These are phyloP conservation scores for Pleurotus giganteus DNA, from an alignment of 768 basidiomycete species.

Conservation along the genomic window DNA sequence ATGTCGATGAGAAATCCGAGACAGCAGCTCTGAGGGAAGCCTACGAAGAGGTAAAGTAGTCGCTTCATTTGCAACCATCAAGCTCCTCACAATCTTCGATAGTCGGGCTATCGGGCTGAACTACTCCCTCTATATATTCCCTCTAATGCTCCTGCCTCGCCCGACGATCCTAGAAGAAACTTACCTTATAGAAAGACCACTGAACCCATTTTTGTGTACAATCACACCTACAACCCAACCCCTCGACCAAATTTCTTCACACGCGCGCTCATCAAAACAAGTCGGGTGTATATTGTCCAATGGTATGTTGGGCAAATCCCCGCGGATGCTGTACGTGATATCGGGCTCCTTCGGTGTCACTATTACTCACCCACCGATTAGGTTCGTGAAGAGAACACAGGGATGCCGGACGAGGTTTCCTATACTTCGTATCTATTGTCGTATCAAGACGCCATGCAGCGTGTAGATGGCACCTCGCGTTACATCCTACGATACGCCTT, in stretches of 20 bases:
- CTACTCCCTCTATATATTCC: slow-evolving; percentile 46
- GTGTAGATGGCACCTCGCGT: background rate
- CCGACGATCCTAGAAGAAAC: slow-evolving; percentile 13
- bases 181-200: slow-evolving; percentile 19
- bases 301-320: slow-evolving; percentile 58
- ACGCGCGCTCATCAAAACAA: slow-evolving; percentile 24
- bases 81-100: background rate
- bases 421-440: slow-evolving; percentile 43
- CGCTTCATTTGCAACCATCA: background rate
- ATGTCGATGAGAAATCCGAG: slow-evolving; percentile 62
- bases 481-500: background rate
- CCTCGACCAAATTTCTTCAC: slow-evolving; percentile 1
- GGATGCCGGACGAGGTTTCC: slow-evolving; percentile 55
- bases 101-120: slow-evolving; percentile 50
- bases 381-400: slow-evolving; percentile 40
- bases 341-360: no score
- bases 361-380: background rate
- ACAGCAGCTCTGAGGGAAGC: slow-evolving; percentile 60
- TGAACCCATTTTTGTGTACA: slow-evolving; percentile 46
- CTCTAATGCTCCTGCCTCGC: slow-evolving; percentile 40
- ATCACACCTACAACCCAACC: slow-evolving; percentile 25
- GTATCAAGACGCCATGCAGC: slow-evolving; percentile 33
- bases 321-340: slow-evolving; percentile 49
- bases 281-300: slow-evolving; percentile 48
- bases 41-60: slow-evolving; percentile 55